Evolutionary conservation across 306 rosid genomes (phyloP).

Genomic region (Begonia loranthoides): DNA sequence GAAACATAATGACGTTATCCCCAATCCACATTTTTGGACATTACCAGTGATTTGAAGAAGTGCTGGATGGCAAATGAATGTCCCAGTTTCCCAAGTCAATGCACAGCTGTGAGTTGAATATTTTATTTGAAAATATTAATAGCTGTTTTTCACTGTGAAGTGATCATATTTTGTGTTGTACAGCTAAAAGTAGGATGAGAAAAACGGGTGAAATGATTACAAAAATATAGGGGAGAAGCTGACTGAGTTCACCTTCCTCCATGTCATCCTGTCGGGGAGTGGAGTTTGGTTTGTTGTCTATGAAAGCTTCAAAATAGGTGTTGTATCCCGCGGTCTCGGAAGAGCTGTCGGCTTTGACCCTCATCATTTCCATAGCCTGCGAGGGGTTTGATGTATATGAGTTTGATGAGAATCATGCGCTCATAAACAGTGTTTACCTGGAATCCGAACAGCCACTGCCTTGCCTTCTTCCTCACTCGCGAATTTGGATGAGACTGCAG

Average conservation of each 20-base stretch:
- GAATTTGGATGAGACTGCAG: slow-evolving; percentile 68
- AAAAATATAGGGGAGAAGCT: slow-evolving; percentile 46
- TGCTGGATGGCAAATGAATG: too few relatives aligned
- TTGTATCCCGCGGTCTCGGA: slow-evolving; percentile 43
- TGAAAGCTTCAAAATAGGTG: slow-evolving; percentile 70
- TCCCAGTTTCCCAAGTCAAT: too few relatives aligned
- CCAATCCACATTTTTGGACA: too few relatives aligned
- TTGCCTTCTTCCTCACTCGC: slow-evolving; percentile 69
- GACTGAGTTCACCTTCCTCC: slow-evolving; percentile 34
- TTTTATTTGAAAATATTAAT: too few relatives aligned
- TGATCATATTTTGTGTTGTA: slow-evolving; percentile 49
- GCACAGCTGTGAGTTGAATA: too few relatives aligned
- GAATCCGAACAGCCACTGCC: slow-evolving; percentile 65
- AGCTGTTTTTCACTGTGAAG: too few relatives aligned
- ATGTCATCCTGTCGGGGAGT: slow-evolving; percentile 24
- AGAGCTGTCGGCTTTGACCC: slow-evolving; percentile 35
- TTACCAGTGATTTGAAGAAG: too few relatives aligned
- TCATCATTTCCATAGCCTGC: slow-evolving; percentile 98
- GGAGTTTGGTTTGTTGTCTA: slow-evolving; percentile 43
- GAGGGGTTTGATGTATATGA: not conserved
- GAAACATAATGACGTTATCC: too few relatives aligned
- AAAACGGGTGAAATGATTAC: slow-evolving; percentile 70
- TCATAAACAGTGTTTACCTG: slow-evolving; percentile 28
- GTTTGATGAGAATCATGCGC: too few relatives aligned
- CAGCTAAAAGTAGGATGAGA: slow-evolving; percentile 41